Evolutionary conservation across 2,329 filamentous ascomycete genomes (phyloP).

Genomic region (Beauveria rudraprayagi): DNA sequence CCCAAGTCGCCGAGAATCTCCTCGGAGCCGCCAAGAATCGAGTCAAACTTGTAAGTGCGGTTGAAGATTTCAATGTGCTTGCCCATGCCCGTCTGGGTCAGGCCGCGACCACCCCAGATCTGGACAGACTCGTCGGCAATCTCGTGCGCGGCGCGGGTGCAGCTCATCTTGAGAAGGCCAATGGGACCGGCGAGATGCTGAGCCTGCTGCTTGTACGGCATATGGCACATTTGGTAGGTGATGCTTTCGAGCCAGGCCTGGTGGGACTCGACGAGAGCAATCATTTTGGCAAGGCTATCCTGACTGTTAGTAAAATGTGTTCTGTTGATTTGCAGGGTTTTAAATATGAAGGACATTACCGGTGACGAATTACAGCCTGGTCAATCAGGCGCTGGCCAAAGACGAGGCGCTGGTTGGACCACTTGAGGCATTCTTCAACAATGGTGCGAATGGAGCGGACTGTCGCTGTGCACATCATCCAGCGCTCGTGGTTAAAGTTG

Average conservation of each 20-base stretch:
- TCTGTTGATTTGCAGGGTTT: no score
- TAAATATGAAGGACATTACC: constrained; percentile 38
- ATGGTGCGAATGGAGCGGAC: constrained; percentile 59
- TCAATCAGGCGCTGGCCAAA: constrained; percentile 77
- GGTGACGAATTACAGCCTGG: constrained; percentile 75
- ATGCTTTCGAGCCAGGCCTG: constrained; percentile 80
- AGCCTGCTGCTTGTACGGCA: constrained; percentile 71
- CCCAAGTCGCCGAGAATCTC: constrained; percentile 76
- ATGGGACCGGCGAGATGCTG: constrained; percentile 73
- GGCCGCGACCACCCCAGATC: constrained; percentile 74
- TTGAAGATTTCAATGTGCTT: constrained; percentile 77
- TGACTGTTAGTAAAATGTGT: constrained; percentile 1
- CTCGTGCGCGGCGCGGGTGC: constrained; percentile 70
- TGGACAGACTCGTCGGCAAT: constrained; percentile 78
- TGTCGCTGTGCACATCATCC: constrained; percentile 63
- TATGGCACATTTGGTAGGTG: constrained; percentile 81
- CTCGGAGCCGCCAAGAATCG: constrained; percentile 72
- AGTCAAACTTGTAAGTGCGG: constrained; percentile 74
- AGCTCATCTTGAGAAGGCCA: constrained; percentile 71
- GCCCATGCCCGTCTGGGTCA: constrained; percentile 80
- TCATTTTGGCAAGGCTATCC: constrained; percentile 71
- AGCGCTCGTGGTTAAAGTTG: constrained; percentile 86
- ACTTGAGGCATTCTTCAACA: constrained; percentile 79
- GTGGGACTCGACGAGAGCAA: constrained; percentile 70
- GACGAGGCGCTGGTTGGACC: constrained; percentile 78